These are phyloP conservation scores for Trichophyton equinum DNA, from an alignment of 2,329 filamentous ascomycete species.

Conservation along the genomic window DNA sequence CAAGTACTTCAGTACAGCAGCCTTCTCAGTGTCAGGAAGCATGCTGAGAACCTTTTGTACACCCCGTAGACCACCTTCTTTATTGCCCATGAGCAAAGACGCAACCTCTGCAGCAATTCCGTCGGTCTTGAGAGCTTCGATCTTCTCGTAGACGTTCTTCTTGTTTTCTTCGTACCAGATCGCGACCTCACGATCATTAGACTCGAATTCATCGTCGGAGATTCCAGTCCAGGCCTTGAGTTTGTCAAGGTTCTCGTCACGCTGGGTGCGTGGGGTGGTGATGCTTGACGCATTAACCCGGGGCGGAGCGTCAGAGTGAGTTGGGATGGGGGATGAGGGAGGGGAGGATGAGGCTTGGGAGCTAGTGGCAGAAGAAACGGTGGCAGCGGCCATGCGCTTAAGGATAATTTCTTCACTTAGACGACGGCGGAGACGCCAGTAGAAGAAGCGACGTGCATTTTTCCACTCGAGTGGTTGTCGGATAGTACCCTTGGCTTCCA, in stretches of 20 bases:
- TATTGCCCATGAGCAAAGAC: conserved; percentile 52
- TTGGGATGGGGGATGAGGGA: conserved; percentile 32
- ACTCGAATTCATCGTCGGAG: conserved; percentile 53
- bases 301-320: conserved; percentile 24
- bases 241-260: conserved; percentile 56
- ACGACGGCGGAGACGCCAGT: conserved; percentile 95
- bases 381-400: conserved; percentile 59
- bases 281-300: conserved; percentile 21
- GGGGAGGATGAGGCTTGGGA: conserved; percentile 25
- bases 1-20: conserved; percentile 57
- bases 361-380: conserved; percentile 20
- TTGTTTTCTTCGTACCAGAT: conserved; percentile 95
- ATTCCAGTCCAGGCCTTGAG: conserved; percentile 76
- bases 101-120: conserved; percentile 58
- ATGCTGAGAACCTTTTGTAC: conserved; percentile 75
- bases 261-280: conserved; percentile 33
- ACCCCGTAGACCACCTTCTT: conserved; percentile 64
- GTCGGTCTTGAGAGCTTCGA: conserved; percentile 71
- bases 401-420: conserved; percentile 96
- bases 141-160: conserved; percentile 67
- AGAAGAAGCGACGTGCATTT: conserved; percentile 92
- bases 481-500: conserved; percentile 95
- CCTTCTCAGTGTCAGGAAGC: conserved; percentile 77
- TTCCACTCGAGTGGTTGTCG: conserved; percentile 73
- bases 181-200: conserved; percentile 70